phyloP scores from a whole-genome alignment of 1,139 yeast genomes.

The Pichia sp. region DNA sequence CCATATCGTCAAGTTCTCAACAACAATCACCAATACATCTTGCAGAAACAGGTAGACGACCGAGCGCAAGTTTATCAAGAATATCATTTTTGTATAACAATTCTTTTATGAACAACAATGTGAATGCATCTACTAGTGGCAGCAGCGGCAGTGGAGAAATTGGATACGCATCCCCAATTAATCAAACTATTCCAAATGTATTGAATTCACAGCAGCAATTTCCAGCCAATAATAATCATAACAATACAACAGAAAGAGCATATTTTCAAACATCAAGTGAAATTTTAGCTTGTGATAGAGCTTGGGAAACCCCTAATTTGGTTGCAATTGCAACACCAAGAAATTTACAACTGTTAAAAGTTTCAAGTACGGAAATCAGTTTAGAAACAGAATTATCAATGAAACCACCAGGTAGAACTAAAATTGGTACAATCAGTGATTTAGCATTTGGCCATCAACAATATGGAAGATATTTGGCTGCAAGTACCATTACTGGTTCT shows the following conservation, averaged over 20 bases:
- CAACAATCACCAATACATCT: constrained; percentile 25
- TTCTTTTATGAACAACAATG: constrained; percentile 2
- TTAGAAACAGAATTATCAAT: constrained; percentile 35
- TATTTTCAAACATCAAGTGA: constrained; percentile 33
- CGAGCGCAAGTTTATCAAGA: constrained; percentile 33
- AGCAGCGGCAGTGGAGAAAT: constrained; percentile 7
- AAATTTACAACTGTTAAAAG: constrained; percentile 47
- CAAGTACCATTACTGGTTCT: constrained; percentile 49
- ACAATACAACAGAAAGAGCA: constrained; percentile 20
- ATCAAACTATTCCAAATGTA: constrained; percentile 9
- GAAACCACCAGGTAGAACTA: constrained; percentile 34
- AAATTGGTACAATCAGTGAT: constrained; percentile 48
- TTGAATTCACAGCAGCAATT: neutral
- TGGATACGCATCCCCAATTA: neutral
- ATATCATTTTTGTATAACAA: constrained; percentile 33
- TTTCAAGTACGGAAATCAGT: constrained; percentile 38
- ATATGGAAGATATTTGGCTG: constrained; percentile 43
- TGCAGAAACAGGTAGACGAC: constrained; percentile 26
- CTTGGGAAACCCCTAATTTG: constrained; percentile 41
- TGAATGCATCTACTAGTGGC: neutral
- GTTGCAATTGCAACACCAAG: constrained; percentile 62
- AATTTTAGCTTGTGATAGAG: constrained; percentile 38
- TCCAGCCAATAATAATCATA: neutral
- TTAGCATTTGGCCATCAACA: constrained; percentile 46
- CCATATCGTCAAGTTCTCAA: constrained; percentile 6